Conservation (phyloP, 805 yeast species). For the Peterozyma toletana region DNA sequence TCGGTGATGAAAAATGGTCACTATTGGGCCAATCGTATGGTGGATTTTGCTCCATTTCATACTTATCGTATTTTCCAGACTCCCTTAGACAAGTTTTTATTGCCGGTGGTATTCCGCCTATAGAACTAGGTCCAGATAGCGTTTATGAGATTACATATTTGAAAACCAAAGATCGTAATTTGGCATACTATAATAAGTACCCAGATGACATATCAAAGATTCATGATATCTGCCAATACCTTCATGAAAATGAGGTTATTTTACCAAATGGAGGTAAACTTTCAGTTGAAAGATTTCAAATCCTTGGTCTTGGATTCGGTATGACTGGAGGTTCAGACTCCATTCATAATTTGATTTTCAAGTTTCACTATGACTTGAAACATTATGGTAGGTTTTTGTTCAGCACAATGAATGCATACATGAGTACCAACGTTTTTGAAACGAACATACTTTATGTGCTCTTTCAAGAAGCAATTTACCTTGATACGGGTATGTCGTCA, state of each 20-base stretch:
- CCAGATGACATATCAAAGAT: slow-evolving; percentile 39
- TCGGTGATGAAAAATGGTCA: slow-evolving; percentile 37
- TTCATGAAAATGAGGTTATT: slow-evolving; percentile 19
- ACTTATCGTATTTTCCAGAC: slow-evolving; percentile 35
- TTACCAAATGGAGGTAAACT: slow-evolving; percentile 47
- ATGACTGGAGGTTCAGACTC: slow-evolving; percentile 40
- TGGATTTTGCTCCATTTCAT: slow-evolving; percentile 44
- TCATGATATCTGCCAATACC: slow-evolving; percentile 25
- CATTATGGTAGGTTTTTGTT: slow-evolving; percentile 30
- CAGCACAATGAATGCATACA: slow-evolving; percentile 24
- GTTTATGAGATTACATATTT: slow-evolving; percentile 42
- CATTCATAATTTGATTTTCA: slow-evolving; percentile 36
- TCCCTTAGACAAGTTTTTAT: slow-evolving; percentile 36
- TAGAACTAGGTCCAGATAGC: slow-evolving; percentile 33
- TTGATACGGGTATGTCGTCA: slow-evolving; percentile 32
- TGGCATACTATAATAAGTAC: slow-evolving; percentile 37
- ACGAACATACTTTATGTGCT: slow-evolving; percentile 48
- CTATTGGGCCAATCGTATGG: slow-evolving; percentile 51
- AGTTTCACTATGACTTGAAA: slow-evolving; percentile 30
- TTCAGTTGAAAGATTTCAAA: slow-evolving; percentile 45
- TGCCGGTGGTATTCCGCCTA: slow-evolving; percentile 57
- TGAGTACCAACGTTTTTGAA: slow-evolving; percentile 34
- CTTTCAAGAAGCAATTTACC: slow-evolving; percentile 52
- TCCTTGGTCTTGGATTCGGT: slow-evolving; percentile 45
- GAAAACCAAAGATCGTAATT: slow-evolving; percentile 39